These are phyloP conservation scores for Termitomyces heimii DNA, from an alignment of 768 basidiomycete genomes.

Conservation along the genomic window DNA sequence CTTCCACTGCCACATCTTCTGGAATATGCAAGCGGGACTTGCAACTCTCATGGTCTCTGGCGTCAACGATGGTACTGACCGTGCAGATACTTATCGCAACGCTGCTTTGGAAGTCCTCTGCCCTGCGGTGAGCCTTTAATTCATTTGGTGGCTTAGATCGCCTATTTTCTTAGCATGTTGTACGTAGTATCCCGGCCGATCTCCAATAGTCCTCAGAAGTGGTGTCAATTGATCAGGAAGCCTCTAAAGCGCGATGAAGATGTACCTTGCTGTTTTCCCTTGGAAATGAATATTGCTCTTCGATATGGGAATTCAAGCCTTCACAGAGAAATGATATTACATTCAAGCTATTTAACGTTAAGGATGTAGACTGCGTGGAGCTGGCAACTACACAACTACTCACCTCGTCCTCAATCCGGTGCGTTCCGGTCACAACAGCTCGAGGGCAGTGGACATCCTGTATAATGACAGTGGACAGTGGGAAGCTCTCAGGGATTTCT, in stretches of 20 bases:
- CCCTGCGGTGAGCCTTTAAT: constrained; percentile 1
- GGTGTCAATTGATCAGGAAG: neutral
- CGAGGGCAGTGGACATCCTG: neutral
- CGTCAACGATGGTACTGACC: constrained; percentile 2
- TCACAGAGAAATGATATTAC: too few species aligned
- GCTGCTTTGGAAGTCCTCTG: constrained; percentile 15
- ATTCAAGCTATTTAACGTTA: neutral
- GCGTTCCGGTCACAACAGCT: neutral
- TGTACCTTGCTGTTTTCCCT: neutral
- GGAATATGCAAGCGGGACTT: constrained; percentile 16
- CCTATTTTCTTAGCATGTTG: neutral
- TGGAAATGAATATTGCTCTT: neutral
- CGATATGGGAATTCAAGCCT: neutral
- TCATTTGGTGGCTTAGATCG: neutral
- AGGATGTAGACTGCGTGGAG: neutral
- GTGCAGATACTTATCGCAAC: constrained; percentile 8
- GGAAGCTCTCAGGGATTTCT: neutral
- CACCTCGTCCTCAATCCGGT: neutral
- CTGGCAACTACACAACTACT: neutral
- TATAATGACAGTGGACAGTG: neutral
- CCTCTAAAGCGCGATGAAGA: neutral
- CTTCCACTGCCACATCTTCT: constrained; percentile 25
- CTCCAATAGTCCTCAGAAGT: neutral
- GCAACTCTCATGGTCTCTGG: constrained; percentile 14
- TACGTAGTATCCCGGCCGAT: constrained; percentile 3